Base-by-base conservation (phyloP, 257 asterid genomes). In the Paraleonurus japonicus region DNA sequence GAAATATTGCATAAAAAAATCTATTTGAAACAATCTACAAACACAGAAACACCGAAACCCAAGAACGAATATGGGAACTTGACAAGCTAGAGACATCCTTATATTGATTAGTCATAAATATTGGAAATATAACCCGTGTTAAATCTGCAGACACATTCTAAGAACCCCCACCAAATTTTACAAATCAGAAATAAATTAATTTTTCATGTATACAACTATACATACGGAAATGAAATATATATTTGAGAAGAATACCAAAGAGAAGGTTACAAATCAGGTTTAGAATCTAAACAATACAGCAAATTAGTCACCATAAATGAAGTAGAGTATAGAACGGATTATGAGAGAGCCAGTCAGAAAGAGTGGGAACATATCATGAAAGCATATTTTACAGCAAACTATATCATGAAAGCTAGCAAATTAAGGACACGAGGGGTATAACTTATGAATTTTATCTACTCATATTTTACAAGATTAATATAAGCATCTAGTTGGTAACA, bases 1-100 rank as follows among this genome's bases (percentile, higher is more conserved):
- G 43, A 33, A 69, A 62, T 24, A 70, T 69, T 51, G 54, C 30
- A 71, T 24, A 27, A 72, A 27, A 72, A 54, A 61, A 35, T 26
- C 24, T 61, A 72, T 17, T 7, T 20, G 26, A 26, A 12, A 48
- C 48, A 32, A 51, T 37, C 41, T 39, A n/a, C 57, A 64, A 12
- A 39, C 15, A 48, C 39, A 65, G 67, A 30, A 37, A 27, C 17
- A 39, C 33, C 58, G 35, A 12, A 58, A 72, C 75, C 30, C 39
- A 48, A 24, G 54, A 68, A 48, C 39, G 33, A 30, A 30, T 4
- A 30, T 4, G 33, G 33, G 33, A 30, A 30, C 5, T 30, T 30
- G 33, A 30, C 33, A 30, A 30, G 33, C 33, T 30, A 30, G 33
- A 30, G 33, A 30, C 33, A 30, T 30, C 33, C 33, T 30, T 4